Evolutionary conservation across 495 filamentous ascomycete species (phyloP).

Genomic region (Aspergillus indologenus): DNA sequence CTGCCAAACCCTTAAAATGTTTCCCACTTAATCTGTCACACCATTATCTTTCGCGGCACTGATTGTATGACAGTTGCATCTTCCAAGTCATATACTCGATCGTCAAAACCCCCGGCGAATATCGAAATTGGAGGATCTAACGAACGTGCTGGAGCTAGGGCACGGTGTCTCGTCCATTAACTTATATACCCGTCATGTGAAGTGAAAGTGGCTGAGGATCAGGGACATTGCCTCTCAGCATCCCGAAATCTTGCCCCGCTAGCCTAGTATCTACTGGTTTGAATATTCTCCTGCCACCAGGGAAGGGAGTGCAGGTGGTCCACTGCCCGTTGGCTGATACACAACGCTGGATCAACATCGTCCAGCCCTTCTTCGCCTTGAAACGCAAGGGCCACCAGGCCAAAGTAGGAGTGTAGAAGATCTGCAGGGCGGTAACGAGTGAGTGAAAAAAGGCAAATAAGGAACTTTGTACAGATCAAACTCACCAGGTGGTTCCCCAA

Average conservation of each 20-base stretch:
- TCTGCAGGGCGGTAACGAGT: conserved; percentile 47
- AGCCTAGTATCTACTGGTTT: too few relatives aligned
- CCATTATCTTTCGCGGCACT: not conserved
- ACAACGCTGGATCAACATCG: conserved; percentile 65
- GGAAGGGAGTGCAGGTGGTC: conserved; percentile 42
- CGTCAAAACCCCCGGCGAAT: not conserved
- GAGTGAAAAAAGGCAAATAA: conserved; percentile 1
- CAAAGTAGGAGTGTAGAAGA: conserved; percentile 86
- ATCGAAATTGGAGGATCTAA: not conserved
- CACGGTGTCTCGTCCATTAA: not conserved
- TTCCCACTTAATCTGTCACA: too few relatives aligned
- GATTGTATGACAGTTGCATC: not conserved
- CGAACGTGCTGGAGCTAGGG: not conserved
- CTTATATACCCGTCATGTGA: not conserved
- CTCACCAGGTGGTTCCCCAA: conserved; percentile 71
- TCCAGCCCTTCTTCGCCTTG: conserved; percentile 61
- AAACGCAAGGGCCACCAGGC: conserved; percentile 70
- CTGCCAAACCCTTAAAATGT: too few relatives aligned
- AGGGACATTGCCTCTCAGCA: conserved; percentile 6
- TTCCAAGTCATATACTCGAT: not conserved
- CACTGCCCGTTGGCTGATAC: conserved; percentile 52
- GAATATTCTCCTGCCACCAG: conserved; percentile 30
- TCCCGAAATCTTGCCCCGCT: not conserved
- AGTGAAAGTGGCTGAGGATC: not conserved
- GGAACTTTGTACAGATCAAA: not conserved